phyloP scores from a whole-genome alignment of 495 filamentous ascomycete genomes.

The Penicillium subrubescens region DNA sequence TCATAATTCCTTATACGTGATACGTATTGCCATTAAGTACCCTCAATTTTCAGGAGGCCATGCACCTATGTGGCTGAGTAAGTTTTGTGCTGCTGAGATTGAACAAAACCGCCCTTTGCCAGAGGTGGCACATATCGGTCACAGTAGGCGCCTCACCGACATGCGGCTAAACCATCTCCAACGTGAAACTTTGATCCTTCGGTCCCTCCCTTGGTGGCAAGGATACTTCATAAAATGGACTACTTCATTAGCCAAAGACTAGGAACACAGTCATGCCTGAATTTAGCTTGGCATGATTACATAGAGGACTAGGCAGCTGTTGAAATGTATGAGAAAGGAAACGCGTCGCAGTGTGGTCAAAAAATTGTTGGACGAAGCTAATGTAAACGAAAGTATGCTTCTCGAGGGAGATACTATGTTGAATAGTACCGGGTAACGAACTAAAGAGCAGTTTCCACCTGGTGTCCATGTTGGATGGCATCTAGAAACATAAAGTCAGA shows the following conservation, averaged over 20 bases:
- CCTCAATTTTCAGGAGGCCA: no score
- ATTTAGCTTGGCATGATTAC: neutral
- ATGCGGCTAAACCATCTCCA: neutral
- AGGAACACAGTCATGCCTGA: neutral
- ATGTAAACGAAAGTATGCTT: constrained; percentile 2
- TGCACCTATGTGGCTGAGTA: no score
- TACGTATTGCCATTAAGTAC: no score
- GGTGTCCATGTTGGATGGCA: constrained; percentile 11
- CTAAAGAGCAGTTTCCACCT: neutral
- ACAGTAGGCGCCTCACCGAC: no score
- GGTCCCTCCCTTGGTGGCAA: neutral
- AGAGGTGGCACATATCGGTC: no score
- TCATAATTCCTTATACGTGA: no score
- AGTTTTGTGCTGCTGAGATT: no score
- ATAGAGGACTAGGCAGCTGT: neutral
- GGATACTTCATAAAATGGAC: no score
- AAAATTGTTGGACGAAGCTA: neutral
- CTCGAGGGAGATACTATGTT: neutral
- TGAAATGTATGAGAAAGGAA: neutral
- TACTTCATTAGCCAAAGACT: neutral
- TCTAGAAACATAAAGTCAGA: neutral
- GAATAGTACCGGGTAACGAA: neutral
- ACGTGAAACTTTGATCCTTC: neutral
- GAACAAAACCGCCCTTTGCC: no score
- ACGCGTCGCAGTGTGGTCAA: neutral